phyloP scores from a whole-genome alignment of 495 filamentous ascomycete genomes.

The Penicillium longicatenatum region DNA sequence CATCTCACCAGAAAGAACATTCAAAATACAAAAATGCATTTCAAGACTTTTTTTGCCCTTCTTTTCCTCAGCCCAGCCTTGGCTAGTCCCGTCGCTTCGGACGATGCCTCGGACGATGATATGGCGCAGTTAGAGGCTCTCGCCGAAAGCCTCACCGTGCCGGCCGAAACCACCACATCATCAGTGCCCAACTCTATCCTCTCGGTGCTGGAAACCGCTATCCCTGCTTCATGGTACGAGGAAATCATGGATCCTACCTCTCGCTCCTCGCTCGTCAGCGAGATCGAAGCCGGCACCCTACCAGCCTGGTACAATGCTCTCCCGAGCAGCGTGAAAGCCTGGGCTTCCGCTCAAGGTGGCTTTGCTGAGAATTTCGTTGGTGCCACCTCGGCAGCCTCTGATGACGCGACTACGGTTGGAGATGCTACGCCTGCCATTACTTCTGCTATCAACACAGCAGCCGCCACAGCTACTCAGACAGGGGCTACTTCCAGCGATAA shows the following conservation, averaged over 20 bases:
- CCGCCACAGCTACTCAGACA: neutral
- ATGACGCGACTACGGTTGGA: neutral
- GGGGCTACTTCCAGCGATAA: neutral
- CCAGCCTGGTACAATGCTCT: constrained; percentile 31
- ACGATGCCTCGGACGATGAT: constrained; percentile 4
- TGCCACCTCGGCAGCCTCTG: neutral
- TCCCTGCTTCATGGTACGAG: constrained; percentile 19
- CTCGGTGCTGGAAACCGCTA: constrained; percentile 25
- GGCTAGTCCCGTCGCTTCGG: constrained; percentile 26
- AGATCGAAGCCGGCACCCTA: constrained; percentile 16
- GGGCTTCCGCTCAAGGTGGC: constrained; percentile 13
- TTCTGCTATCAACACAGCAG: neutral
- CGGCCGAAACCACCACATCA: neutral
- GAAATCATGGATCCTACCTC: constrained; percentile 14
- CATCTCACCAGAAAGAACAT: neutral
- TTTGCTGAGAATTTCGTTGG: neutral
- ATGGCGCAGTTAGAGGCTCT: no score
- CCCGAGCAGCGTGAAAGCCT: constrained; percentile 29
- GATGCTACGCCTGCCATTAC: neutral
- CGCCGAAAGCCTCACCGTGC: neutral
- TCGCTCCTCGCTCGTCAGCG: constrained; percentile 12
- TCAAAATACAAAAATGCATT: constrained; percentile 21
- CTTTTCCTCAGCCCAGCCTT: constrained; percentile 22
- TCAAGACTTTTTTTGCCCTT: constrained; percentile 21
- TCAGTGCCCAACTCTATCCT: constrained; percentile 24